These are phyloP conservation scores for Debaryomyces tyrocola DNA, from an alignment of 805 yeast genomes.

Conservation along the genomic window DNA sequence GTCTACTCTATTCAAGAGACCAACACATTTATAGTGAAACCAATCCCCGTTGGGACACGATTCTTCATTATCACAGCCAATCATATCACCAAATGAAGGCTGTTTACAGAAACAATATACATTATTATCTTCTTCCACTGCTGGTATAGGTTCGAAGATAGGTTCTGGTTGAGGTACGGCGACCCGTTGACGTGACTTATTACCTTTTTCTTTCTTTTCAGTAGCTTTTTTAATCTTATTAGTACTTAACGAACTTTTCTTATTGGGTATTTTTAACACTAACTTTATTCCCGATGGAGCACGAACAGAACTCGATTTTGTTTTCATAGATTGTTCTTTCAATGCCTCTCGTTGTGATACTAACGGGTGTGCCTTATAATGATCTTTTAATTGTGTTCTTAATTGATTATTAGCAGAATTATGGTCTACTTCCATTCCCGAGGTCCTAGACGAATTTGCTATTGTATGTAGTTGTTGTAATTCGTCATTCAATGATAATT, in stretches of 20 bases:
- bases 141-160: constrained; percentile 2
- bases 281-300: constrained; percentile 7
- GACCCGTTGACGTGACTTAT: not conserved
- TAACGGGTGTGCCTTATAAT: constrained; percentile 36
- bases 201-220: constrained; percentile 2
- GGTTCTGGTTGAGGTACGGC: not conserved
- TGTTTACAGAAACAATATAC: constrained; percentile 89
- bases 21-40: constrained; percentile 48
- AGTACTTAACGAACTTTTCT: not conserved
- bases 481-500: constrained; percentile 21
- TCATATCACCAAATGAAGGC: constrained; percentile 94
- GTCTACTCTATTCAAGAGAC: constrained; percentile 36
- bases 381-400: constrained; percentile 29
- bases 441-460: constrained; percentile 10
- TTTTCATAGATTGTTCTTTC: constrained; percentile 21
- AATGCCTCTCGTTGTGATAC: constrained; percentile 40
- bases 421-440: not conserved
- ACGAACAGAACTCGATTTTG: not conserved
- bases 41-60: constrained; percentile 46
- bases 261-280: constrained; percentile 8
- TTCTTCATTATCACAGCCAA: constrained; percentile 79
- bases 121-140: constrained; percentile 21
- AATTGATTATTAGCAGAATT: constrained; percentile 13
- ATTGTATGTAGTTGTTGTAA: constrained; percentile 22
- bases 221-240: not conserved